These are phyloP conservation scores for Trametes maxima DNA, from an alignment of 768 basidiomycete species.

Conservation along the genomic window DNA sequence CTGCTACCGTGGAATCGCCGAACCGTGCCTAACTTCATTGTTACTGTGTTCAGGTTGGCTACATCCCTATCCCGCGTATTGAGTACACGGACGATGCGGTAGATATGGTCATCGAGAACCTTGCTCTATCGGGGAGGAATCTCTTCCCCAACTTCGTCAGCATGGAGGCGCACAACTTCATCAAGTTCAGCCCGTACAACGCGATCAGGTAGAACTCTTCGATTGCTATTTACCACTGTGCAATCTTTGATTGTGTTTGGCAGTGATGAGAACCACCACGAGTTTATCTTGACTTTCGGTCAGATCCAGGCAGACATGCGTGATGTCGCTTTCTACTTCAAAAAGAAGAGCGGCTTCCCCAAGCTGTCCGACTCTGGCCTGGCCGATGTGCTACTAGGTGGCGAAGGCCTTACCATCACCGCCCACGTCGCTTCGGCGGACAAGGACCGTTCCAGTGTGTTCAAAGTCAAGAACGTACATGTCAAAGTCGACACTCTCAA, in stretches of 20 bases:
- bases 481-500: slow-evolving; percentile 88
- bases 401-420: slow-evolving; percentile 74
- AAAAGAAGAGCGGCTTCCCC: slow-evolving; percentile 80
- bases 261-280: slow-evolving; percentile 65
- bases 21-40: not conserved
- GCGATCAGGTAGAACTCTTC: slow-evolving; percentile 30
- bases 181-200: slow-evolving; percentile 84
- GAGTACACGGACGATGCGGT: slow-evolving; percentile 89
- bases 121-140: slow-evolving; percentile 85
- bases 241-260: too few species aligned
- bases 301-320: slow-evolving; percentile 95
- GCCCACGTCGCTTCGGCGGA: slow-evolving; percentile 62
- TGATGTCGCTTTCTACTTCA: slow-evolving; percentile 91
- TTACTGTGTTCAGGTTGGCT: slow-evolving; percentile 54
- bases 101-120: slow-evolving; percentile 92
- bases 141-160: slow-evolving; percentile 81
- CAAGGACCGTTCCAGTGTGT: slow-evolving; percentile 69
- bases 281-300: slow-evolving; percentile 70
- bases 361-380: slow-evolving; percentile 82
- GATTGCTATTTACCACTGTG: not conserved
- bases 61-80: slow-evolving; percentile 89
- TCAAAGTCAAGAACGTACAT: slow-evolving; percentile 68
- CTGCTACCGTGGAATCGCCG: not conserved
- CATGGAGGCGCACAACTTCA: slow-evolving; percentile 76
- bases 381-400: slow-evolving; percentile 85